phyloP scores from a whole-genome alignment of 176 grass and related monocot genomes.

The Saccharum spontaneum region DNA sequence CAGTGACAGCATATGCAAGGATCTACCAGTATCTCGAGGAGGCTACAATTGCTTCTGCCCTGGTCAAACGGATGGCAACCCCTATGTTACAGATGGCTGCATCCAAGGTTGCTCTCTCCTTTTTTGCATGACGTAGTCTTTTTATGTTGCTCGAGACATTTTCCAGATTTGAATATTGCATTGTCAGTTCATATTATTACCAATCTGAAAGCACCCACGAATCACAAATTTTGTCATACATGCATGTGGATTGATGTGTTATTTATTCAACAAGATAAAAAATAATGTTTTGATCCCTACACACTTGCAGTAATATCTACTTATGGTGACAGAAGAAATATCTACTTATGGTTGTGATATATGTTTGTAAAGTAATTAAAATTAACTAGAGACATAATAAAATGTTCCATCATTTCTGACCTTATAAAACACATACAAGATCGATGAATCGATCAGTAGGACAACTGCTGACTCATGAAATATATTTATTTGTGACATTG shows the following conservation, averaged over 20 bases:
- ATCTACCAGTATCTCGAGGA: neutral
- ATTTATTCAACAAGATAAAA: no score
- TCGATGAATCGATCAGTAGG: no score
- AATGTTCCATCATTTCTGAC: no score
- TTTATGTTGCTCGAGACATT: neutral
- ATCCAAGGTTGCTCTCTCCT: neutral
- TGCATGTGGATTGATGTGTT: neutral
- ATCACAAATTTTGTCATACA: neutral
- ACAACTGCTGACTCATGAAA: no score
- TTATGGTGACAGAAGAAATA: no score
- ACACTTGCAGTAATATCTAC: no score
- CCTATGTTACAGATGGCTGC: neutral
- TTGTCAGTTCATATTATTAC: neutral
- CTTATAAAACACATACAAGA: no score
- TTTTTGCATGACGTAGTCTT: neutral
- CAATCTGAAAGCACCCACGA: neutral
- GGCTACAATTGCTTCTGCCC: neutral
- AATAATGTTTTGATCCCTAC: no score
- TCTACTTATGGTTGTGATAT: no score
- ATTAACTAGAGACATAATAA: no score
- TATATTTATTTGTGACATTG: no score
- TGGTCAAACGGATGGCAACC: neutral
- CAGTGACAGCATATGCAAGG: neutral
- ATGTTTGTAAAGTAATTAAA: no score
- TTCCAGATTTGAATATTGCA: neutral